Base-by-base conservation (phyloP, 73 alveolate species). In the Paramecium primaurelia region DNA sequence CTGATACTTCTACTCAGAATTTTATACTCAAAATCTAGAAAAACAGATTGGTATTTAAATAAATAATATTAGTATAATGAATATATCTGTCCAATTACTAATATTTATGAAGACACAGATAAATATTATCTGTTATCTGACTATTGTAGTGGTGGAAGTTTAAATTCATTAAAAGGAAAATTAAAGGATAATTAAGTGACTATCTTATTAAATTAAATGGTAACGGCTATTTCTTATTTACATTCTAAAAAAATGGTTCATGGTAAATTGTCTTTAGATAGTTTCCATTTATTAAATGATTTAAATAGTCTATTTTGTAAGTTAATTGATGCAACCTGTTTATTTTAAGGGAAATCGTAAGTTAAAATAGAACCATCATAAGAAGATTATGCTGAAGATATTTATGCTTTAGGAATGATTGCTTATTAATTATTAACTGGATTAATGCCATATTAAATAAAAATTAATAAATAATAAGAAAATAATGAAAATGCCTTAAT, bases 81-180 rank as follows among this genome's bases (percentile, higher is more conserved):
- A 28, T 64, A 64, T 34, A 64, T 64, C 25, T 32, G 84, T 28
- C 47, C 42, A 64, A 64, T 64, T 3, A 64, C 51, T 22, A 64
- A 80, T 25, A 80, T 80, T 47, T 80, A 80, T 49, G 49, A 34
- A 44, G 91, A 80, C 49, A 12, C 49, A 20, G 30, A 47, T 3
- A 80, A 80, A 2, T 80, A 80, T 44, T 80, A 80, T 20, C 32
- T 80, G 44, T 16, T 80, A 14, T 40, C 49, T n/a, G 91, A 80
- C 58, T 80, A 80, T 80, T 80, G 91, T 49, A 80, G 91, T 28
- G 91, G 91, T 0, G 91, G 75, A 2, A 26, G 49, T 9, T 47
- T 80, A 22, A 14, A 12, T 28, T 9, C 42, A 11, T 64, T 64
- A 28, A 64, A 64, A 3, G 69, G 69, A 54, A n/a, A 18, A 6